Conservation (phyloP, 225 moss, liverwort and hornwort genomes). For the Sphagnum contortum region DNA sequence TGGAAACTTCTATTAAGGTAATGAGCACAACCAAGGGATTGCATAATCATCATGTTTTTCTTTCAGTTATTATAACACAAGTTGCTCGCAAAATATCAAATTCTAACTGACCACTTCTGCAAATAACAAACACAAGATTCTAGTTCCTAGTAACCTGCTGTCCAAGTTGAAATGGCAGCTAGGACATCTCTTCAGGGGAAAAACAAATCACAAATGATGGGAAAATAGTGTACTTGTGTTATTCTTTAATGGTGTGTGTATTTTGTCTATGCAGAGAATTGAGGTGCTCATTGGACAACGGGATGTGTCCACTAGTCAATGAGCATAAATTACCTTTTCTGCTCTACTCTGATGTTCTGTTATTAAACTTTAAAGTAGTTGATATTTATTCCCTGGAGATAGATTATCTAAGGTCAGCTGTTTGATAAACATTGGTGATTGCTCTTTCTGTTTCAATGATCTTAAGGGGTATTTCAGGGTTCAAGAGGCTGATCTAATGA, state of each 20-base stretch:
- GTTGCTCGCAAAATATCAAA: neutral
- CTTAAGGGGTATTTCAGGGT: no score
- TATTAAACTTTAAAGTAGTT: no score
- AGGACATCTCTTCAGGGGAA: neutral
- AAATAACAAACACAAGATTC: neutral
- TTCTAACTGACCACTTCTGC: neutral
- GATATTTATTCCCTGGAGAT: no score
- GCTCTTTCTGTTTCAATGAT: no score
- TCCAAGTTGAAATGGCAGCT: neutral
- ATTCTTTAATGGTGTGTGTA: neutral
- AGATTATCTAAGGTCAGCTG: no score
- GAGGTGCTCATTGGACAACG: constrained; percentile 7
- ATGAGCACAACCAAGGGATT: neutral
- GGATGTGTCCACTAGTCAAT: neutral
- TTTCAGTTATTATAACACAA: neutral
- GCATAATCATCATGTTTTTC: no score
- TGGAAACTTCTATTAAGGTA: constrained; percentile 50
- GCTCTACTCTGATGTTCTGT: no score
- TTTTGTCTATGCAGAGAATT: constrained; percentile 4
- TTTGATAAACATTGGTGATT: no score
- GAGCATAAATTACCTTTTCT: no score
- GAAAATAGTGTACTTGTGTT: no score
- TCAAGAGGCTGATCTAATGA: no score
- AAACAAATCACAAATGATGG: no score
- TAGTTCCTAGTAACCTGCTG: neutral